Evolutionary conservation across 306 rosid genomes (phyloP).

Genomic region (Rosa lucieae): DNA sequence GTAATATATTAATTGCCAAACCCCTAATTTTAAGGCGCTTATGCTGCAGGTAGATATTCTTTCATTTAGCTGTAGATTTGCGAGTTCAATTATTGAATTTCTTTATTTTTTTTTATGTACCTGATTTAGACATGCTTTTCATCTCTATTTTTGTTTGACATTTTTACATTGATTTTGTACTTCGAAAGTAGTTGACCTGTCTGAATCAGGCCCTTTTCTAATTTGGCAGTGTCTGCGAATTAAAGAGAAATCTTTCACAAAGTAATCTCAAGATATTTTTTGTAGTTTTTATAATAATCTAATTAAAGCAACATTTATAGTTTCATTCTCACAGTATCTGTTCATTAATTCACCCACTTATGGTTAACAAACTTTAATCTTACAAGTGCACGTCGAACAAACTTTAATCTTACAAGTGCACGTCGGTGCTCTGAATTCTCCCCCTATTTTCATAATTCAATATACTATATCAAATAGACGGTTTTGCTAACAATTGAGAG

Average conservation of each 20-base stretch:
- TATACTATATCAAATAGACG: background rate
- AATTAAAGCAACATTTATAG: background rate
- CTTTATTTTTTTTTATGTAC: background rate
- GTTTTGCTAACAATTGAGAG: background rate
- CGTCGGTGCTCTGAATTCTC: no score
- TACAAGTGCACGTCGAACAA: background rate
- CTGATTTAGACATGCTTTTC: background rate
- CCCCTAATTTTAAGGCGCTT: conserved; percentile 5
- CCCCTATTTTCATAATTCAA: background rate
- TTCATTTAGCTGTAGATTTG: background rate
- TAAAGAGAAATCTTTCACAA: background rate
- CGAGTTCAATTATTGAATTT: background rate
- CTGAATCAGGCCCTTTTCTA: background rate
- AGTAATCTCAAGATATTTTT: background rate
- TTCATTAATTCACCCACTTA: background rate
- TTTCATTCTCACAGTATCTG: background rate
- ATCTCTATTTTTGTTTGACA: background rate
- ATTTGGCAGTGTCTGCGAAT: background rate
- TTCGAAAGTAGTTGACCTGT: background rate
- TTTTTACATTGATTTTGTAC: background rate
- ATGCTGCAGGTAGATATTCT: background rate
- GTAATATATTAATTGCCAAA: background rate
- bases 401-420: background rate
- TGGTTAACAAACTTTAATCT: background rate
- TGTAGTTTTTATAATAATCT: background rate